Evolutionary conservation across 331 rosid species (phyloP), one percentile per base, ranked within the genome.

Genomic region (Erythrophleum ivorense): DNA sequence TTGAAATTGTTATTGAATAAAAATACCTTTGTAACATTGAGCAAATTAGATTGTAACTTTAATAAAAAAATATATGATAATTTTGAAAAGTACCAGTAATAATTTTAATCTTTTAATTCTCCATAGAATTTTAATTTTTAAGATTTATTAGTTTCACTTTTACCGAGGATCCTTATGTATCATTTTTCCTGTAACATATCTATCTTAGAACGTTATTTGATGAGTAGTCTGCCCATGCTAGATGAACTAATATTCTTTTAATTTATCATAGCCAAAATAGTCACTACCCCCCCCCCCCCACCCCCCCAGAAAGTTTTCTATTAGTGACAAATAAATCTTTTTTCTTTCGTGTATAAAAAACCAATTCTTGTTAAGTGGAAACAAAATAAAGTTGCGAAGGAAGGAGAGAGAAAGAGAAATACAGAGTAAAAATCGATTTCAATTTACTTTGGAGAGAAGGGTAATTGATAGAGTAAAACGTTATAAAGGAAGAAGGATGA

Each of bases 171-270:
- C 29, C 29, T 24, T 24, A 24, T 24, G 29, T 24, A 1, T 24
- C 29, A 24, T 24, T 24, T 24, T 24, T 24, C 29, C 29, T 24
- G 1, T 10, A 12, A 41, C n/a, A 9, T 38, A 67, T 9, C 16
- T 9, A 67, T 67, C 46, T 65, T 65, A 48, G 38, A 65, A 40
- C 15, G 72, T 38, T 71, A 71, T 48, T 46, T 24, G 45, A 63
- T 31, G 69, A 48, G 7, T 68, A 1, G 33, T 8, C 13, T 40
- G 5, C 13, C 12, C 29, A 18, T 67, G 31, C 31, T 14, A 40
- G 52, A 7, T n/a, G 73, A 41, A 68, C 5, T n/a, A 24, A 62
- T 62, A 31, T 41, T 58, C 2, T 45, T 59, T 41, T 41, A 7
- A 45, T 43, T 9, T 48, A 29, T 45, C 54, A 60, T 7, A 50